phyloP scores from a whole-genome alignment of 306 rosid species.

The Cicer pinnatifidum region DNA sequence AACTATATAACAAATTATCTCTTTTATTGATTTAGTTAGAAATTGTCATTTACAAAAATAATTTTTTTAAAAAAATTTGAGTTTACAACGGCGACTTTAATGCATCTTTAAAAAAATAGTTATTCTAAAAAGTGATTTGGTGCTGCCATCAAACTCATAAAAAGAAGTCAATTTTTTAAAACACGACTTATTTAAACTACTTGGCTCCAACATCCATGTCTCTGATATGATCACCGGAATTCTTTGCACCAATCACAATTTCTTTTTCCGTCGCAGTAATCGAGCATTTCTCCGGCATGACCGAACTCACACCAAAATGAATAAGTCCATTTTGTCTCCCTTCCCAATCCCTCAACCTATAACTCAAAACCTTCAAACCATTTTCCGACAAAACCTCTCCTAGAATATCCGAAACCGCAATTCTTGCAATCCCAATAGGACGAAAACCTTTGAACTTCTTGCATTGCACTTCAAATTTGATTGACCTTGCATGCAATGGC shows the following conservation, averaged over 20 bases:
- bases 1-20: too few relatives aligned
- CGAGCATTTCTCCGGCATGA: background rate
- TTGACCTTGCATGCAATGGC: conserved; percentile 47
- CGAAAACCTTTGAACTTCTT: conserved; percentile 39
- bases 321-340: conserved; percentile 63
- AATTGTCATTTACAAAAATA: too few relatives aligned
- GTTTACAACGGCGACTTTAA: too few relatives aligned
- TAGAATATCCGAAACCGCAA: conserved; percentile 52
- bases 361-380: conserved; percentile 55
- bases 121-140: too few relatives aligned
- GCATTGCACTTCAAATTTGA: conserved; percentile 58
- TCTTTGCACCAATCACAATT: background rate
- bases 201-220: background rate
- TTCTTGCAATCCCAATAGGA: conserved; percentile 49
- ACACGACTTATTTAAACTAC: background rate
- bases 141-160: too few relatives aligned
- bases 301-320: conserved; percentile 56
- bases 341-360: conserved; percentile 56
- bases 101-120: too few relatives aligned
- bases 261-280: background rate
- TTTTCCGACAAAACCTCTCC: conserved; percentile 39
- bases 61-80: too few relatives aligned
- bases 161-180: too few relatives aligned
- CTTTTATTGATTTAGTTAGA: too few relatives aligned
- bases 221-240: background rate